Evolutionary conservation across 2,329 filamentous ascomycete species (phyloP).

Genomic region (Fusarium humuli): DNA sequence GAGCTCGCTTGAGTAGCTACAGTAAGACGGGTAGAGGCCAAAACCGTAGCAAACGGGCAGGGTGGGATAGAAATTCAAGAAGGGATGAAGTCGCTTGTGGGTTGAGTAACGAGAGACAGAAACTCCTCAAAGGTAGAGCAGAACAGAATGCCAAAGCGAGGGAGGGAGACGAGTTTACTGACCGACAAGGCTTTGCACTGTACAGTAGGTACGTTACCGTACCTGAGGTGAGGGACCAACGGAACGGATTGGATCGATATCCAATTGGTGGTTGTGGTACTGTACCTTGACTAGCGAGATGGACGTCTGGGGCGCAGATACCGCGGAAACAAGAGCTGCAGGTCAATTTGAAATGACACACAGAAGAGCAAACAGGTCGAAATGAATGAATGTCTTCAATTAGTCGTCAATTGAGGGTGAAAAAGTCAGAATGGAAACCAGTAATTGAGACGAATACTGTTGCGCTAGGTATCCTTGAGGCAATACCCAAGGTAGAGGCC

Average conservation of each 20-base stretch:
- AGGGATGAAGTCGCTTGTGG: constrained; percentile 22
- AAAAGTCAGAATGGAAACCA: not conserved
- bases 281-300: constrained; percentile 24
- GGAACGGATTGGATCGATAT: constrained; percentile 25
- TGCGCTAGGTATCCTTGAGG: constrained; percentile 10
- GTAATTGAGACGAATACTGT: not conserved
- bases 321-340: constrained; percentile 24
- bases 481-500: constrained; percentile 4
- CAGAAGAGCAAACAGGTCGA: constrained; percentile 1
- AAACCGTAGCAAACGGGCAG: constrained; percentile 7
- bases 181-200: constrained; percentile 36
- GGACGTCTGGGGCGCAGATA: constrained; percentile 22
- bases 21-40: constrained; percentile 13
- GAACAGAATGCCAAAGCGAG: constrained; percentile 30
- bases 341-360: constrained; percentile 9
- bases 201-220: constrained; percentile 21
- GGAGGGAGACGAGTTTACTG: constrained; percentile 36
- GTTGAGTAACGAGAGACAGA: constrained; percentile 26
- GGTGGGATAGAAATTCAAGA: constrained; percentile 3
- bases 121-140: constrained; percentile 13
- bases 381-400: constrained; percentile 21
- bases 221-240: constrained; percentile 30
- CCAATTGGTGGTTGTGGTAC: constrained; percentile 30
- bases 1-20: constrained; percentile 27
- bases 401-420: constrained; percentile 1